Base-by-base conservation (phyloP, 2,329 filamentous ascomycete genomes). In the Akanthomyces muscarius region DNA sequence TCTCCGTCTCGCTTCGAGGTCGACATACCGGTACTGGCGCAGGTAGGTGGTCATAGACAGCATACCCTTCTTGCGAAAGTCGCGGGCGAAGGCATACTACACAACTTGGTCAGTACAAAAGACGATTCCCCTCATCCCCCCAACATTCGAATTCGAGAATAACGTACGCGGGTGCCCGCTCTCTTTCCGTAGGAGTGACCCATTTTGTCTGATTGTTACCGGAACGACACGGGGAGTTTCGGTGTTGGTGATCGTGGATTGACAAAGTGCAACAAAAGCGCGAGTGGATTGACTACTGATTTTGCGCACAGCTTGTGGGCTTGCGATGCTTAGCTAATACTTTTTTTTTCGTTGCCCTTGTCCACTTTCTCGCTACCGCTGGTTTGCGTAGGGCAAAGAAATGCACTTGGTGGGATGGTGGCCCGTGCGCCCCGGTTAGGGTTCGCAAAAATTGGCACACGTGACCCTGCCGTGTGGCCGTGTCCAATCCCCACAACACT, bases 1-100 rank as follows among this genome's bases (percentile, higher is more conserved):
- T 57, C 66, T 16, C 60, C 55, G 63, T 53, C 57, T 55, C 30
- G 58, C 5, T 58, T 57, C 28, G 33, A 8, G 36, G 64, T 59
- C 64, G 62, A 73, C 75, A 68, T 66, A 92, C 88, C 89, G 92
- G 90, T 96, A 98, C 78, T 91, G 86, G 80, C 88, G 89, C 76
- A 99, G 85, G 87, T 98, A 99, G 78, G 94, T 98, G 73, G 89
- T 92, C 77, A 98, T 85, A 75, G 86, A 83, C 83, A 99, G 97
- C 85, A 89, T 88, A 79, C 95, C 95, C 86, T 93, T 92, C 85
- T 97, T 84, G 83, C 95, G 92, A 87, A 96, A 97, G 78, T 89
- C 85, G 76, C 94, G 88, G 78, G 89, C 91, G 88, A 97, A 99
- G 83, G 92, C 89, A 89, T 93, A 92, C 85, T 89, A 73, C 68